Percentiles rank a stretch among this genome's conserved stretches.
phyloP scores from a whole-genome alignment of 2,329 filamentous ascomycete species.

The Xylariaceae sp. region DNA sequence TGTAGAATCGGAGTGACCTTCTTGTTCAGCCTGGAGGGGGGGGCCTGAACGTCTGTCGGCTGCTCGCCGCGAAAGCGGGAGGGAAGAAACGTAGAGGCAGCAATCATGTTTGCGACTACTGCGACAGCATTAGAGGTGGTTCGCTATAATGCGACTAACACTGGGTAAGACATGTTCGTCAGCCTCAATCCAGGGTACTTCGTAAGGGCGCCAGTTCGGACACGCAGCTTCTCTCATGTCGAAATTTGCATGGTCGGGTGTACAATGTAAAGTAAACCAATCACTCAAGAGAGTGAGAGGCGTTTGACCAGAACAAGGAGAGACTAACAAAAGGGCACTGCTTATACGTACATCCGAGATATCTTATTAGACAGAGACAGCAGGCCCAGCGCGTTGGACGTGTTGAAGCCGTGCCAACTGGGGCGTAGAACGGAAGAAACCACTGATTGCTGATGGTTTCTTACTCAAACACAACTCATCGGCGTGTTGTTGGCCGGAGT shows the following conservation, averaged over 20 bases:
- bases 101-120: slow-evolving; percentile 41
- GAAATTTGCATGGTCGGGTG: background rate
- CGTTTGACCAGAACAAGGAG: background rate
- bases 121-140: slow-evolving; percentile 32
- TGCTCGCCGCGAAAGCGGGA: slow-evolving; percentile 58
- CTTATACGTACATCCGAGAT: slow-evolving; percentile 3
- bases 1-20: slow-evolving; percentile 71
- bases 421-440: background rate
- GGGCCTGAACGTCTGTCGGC: slow-evolving; percentile 40
- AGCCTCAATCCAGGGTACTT: background rate
- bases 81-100: slow-evolving; percentile 52
- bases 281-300: background rate
- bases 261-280: background rate
- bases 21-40: slow-evolving; percentile 55
- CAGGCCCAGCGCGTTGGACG: background rate
- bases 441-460: background rate
- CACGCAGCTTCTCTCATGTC: background rate
- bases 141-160: slow-evolving; percentile 2
- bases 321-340: background rate
- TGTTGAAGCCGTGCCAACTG: slow-evolving; percentile 13
- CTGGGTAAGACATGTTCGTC: slow-evolving; percentile 3
- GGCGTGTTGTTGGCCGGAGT: slow-evolving; percentile 5
- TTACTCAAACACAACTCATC: slow-evolving; percentile 2
- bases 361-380: background rate
- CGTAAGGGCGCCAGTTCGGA: background rate